Base-by-base conservation (phyloP, 2,329 filamentous ascomycete species). In the Talaromyces verruculosus region DNA sequence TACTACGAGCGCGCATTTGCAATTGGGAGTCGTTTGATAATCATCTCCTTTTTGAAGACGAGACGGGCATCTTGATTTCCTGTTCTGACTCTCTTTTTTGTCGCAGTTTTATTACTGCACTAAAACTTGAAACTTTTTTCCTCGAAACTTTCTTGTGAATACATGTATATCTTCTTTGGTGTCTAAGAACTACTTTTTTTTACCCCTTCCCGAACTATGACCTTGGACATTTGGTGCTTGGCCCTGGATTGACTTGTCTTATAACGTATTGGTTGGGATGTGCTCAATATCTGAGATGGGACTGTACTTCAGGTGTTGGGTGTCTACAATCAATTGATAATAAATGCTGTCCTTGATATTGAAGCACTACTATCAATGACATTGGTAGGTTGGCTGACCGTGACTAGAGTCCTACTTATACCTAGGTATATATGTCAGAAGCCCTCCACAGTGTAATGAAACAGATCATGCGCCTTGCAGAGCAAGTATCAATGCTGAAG, bases 1-100 rank as follows among this genome's bases (percentile, higher is more conserved):
- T 63, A 63, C 59, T 60, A 63, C 43, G 61, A 66, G 65, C 65
- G 65, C 63, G 65, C 65, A 66, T 66, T 63, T 66, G 65, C 65
- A 63, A 63, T 39, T 30, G 61, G 65, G 60, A 62, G 65, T 66
- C 65, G 60, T 63, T 45, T 51, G 53, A 37, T 53, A 47, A 25
- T 45, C 59, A 41, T 60, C 22, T 35, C 6, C 43, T 49, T 39
- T 39, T 6, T 28, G 15, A 30, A 41, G 22, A 35, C 25, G 51
- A 59, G 22, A 63, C 41, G 65, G 43, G 57, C 61, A 60, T 63
- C 53, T 45, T 35, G 43, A 37, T 39, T 49, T 47, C 51, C 33
- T 66, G 43, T 63, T 60, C 53, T 55, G 35, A 15, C 55, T 58
- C 43, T 49, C 15, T 25, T 49, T 11, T 11, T 65, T 62, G 64